Base-by-base conservation (phyloP, 768 basidiomycete species). In the Pulveroboletus sp. region DNA sequence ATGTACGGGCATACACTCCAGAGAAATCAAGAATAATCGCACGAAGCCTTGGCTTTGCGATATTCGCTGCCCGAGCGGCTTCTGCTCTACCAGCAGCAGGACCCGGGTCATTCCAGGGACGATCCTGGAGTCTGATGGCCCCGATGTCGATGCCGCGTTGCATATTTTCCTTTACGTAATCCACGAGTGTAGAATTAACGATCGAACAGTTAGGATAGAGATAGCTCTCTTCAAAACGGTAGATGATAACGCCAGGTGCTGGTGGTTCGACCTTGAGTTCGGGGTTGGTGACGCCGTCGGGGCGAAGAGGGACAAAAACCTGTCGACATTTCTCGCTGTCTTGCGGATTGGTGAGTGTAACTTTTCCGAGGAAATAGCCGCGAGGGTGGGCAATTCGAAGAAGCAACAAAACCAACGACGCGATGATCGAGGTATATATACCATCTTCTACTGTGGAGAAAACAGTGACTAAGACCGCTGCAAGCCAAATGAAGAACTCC, bases 391-490 rank as follows among this genome's bases (percentile, higher is more conserved):
- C 93, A 51, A 97, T 65, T 41, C 94, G 86, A 63, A 94, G 69
- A 47, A 98, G 76, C 13, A 98, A 78, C 13, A 98, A 80, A 5
- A 75, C 87, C 19, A 83, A 67, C 0, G 93, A 95, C 2, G 87
- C 76, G n/a, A 72, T 69, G 57, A 98, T 83, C 11, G 93, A 91
- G 45, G 84, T 81, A 67, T 93, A 93, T 60, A 93, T 91, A 20
- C 94, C 94, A 48, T 92, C 77, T 68, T 98, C 96, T 59, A 98
- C 94, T 19, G 83, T 80, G n/a, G 89, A 84, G 74, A 98, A 98
- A 40, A 99, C 68, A 9, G 93, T 93, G 58, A 92, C 83, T 36
- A 95, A 71, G 17, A 95, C 93, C 16, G 89, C 88, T 1, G 90
- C 92, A 22, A 72, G 61, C 83, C 87, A 95, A 62, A 95, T 93